Conservation (phyloP, 805 yeast species). For the Grigorovia transvaalensis region DNA sequence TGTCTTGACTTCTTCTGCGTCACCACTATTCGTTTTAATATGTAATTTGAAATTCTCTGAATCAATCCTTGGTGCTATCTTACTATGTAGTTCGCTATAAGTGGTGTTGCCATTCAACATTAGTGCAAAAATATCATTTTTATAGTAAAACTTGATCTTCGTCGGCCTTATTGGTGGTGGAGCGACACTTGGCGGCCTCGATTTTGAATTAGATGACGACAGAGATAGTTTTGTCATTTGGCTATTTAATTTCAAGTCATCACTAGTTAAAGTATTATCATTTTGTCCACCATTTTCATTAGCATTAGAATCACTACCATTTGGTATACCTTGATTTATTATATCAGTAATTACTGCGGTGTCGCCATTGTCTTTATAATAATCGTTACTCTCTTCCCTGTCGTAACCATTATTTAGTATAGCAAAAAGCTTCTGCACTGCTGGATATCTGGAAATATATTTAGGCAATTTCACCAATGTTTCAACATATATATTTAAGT, state of each 20-base stretch:
- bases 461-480: constrained; percentile 61
- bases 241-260: constrained; percentile 22
- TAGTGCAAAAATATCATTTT: constrained; percentile 73
- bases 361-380: constrained; percentile 2
- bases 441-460: constrained; percentile 59
- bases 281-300: constrained; percentile 11
- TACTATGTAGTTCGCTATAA: constrained; percentile 39
- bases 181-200: constrained; percentile 24
- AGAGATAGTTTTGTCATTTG: constrained; percentile 22
- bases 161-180: constrained; percentile 23
- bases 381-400: constrained; percentile 6
- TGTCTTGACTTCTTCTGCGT: constrained; percentile 26
- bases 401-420: constrained; percentile 32
- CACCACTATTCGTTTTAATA: constrained; percentile 25
- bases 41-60: constrained; percentile 27
- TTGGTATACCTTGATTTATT: background rate
- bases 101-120: constrained; percentile 40
- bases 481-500: constrained; percentile 45
- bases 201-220: constrained; percentile 10
- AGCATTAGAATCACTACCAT: background rate
- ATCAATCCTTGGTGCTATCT: constrained; percentile 43
- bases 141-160: constrained; percentile 66
- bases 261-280: constrained; percentile 25
- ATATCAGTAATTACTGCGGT: constrained; percentile 8
- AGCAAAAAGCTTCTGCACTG: constrained; percentile 64